Percentiles rank a stretch among this genome's conserved stretches.
Evolutionary conservation across 1,139 yeast genomes (phyloP).

Genomic region (Yamadazyma trypodendri): DNA sequence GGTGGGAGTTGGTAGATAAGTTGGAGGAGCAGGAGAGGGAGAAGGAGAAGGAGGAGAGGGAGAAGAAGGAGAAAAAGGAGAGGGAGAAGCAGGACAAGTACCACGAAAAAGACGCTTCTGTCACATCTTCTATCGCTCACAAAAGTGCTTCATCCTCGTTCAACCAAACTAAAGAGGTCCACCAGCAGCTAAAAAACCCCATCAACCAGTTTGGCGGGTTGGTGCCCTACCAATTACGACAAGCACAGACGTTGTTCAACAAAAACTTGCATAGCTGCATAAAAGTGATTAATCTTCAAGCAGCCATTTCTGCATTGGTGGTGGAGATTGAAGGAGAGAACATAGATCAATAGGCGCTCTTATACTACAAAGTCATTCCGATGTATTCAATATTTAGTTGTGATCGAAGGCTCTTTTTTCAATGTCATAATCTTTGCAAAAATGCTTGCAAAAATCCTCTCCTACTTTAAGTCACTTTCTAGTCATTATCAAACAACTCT

Average conservation of each 20-base stretch:
- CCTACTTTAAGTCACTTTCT: too few relatives aligned
- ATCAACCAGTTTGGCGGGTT: constrained; percentile 51
- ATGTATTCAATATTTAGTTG: too few relatives aligned
- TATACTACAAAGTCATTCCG: too few relatives aligned
- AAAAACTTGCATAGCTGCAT: constrained; percentile 28
- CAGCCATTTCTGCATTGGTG: constrained; percentile 11
- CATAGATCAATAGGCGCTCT: background rate
- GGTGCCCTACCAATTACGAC: constrained; percentile 42
- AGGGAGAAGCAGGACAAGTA: background rate
- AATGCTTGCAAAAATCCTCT: too few relatives aligned
- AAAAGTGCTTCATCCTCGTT: background rate
- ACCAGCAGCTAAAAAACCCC: constrained; percentile 30
- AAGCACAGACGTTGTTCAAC: constrained; percentile 39
- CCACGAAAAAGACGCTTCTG: background rate
- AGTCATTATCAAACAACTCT: constrained; percentile 5
- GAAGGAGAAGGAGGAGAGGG: constrained; percentile 6
- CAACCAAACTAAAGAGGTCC: background rate
- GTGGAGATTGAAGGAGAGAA: background rate
- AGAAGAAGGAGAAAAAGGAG: background rate
- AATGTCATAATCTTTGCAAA: too few relatives aligned
- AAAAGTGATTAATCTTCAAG: constrained; percentile 25
- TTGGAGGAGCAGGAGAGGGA: constrained; percentile 5
- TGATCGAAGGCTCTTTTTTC: too few relatives aligned
- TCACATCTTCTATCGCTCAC: background rate
- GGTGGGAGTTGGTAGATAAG: constrained; percentile 15